Base-by-base conservation (phyloP, 139 green algal species). In the Yamagishiella unicocca region DNA sequence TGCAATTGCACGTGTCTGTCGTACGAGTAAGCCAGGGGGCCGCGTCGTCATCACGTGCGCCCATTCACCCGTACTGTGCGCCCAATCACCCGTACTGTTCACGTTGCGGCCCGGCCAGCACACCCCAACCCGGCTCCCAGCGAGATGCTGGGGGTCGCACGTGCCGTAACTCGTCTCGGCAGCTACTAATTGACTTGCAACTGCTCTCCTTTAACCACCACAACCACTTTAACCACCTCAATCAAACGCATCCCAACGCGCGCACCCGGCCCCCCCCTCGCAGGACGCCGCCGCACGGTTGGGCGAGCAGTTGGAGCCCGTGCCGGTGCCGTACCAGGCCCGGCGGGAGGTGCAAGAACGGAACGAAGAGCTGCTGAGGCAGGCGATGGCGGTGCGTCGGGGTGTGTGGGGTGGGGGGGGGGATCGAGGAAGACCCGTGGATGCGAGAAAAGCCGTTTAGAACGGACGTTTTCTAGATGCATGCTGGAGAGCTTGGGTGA, bases 251-350 rank as follows among this genome's bases (percentile, higher is more conserved):
- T n/a, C n/a, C n/a, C n/a, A n/a, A n/a, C n/a, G n/a, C n/a, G n/a
- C 58, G 50, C 58, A 67, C 22, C 58, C 58, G 6, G 29, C 19
- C 58, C n/a, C 19, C 58, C 58, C 14, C 3, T 9, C 42, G 31
- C 80, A 86, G 80, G 62, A 64, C n/a, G 80, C 80, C 14, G 67
- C 80, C 7, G 33, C 55, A 6, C 42, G 68, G 61, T 43, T 86
- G 42, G 29, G 42, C n/a, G 80, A 76, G 31, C n/a, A 31, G 42
- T 50, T 86, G 62, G 31, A 54, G 43, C 62, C 80, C 31, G 33
- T 86, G 6, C 43, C 80, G n/a, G 62, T 86, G 62, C 80, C 80
- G 10, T 86, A 86, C 61, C 80, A 86, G 43, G 43, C 29, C 14
- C 62, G 62, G 0, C 62, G 80, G 19, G 62, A 45, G 80, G 62